These are phyloP conservation scores for Penicillium rolfsii DNA, from an alignment of 2,329 filamentous ascomycete species.

Conservation along the genomic window DNA sequence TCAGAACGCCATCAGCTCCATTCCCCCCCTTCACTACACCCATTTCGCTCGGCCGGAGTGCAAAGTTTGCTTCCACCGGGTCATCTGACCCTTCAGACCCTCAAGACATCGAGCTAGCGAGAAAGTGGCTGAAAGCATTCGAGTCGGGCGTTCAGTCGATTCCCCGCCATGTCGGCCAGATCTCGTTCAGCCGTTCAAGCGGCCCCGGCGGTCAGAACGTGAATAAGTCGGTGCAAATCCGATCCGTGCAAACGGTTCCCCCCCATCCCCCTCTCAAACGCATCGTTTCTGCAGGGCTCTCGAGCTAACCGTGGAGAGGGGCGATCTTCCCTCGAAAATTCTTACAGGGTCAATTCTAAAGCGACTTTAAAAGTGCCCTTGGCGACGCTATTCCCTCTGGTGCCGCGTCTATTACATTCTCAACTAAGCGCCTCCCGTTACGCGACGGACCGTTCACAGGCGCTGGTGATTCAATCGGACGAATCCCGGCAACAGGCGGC, in stretches of 20 bases:
- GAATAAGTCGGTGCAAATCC: slow-evolving; percentile 60
- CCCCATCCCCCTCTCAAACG: neutral
- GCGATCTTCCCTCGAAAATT: neutral
- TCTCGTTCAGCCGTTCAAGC: slow-evolving; percentile 66
- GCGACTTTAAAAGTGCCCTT: slow-evolving; percentile 64
- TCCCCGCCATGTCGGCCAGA: slow-evolving; percentile 59
- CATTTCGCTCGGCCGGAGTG: slow-evolving; percentile 7
- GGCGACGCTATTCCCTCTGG: slow-evolving; percentile 54
- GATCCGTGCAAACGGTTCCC: slow-evolving; percentile 6
- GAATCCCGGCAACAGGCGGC: slow-evolving; percentile 64
- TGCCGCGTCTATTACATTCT: slow-evolving; percentile 59
- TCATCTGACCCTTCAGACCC: slow-evolving; percentile 24
- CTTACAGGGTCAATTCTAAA: slow-evolving; percentile 65
- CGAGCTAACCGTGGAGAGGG: slow-evolving; percentile 7
- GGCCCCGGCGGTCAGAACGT: slow-evolving; percentile 70
- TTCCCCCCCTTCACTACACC: neutral
- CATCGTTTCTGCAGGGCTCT: slow-evolving; percentile 14
- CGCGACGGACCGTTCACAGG: slow-evolving; percentile 55
- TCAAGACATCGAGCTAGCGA: slow-evolving; percentile 46
- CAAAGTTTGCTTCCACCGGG: slow-evolving; percentile 34
- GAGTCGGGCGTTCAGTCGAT: slow-evolving; percentile 53
- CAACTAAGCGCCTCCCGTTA: slow-evolving; percentile 59
- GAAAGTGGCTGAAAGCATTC: slow-evolving; percentile 61
- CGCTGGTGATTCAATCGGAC: slow-evolving; percentile 65
- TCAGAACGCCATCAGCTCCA: neutral